Conservation (phyloP, 768 basidiomycete species). For the Tephrocybe rancida region DNA sequence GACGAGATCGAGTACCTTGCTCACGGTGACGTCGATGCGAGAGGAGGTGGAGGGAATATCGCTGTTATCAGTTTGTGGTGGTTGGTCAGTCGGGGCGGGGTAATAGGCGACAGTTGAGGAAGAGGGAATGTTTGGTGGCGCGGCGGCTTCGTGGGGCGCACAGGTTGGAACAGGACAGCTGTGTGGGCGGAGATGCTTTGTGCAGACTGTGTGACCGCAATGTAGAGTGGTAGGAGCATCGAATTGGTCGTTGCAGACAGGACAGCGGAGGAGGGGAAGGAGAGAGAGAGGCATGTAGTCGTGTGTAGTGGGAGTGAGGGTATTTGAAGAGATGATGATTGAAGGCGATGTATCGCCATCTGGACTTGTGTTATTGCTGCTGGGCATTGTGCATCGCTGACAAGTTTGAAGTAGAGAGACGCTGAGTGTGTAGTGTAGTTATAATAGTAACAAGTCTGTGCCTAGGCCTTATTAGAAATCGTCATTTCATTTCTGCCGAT, state of each 20-base stretch:
- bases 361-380: background rate
- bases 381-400: too few species aligned
- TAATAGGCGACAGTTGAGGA: constrained; percentile 35
- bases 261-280: constrained; percentile 39
- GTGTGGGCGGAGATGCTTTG: constrained; percentile 41
- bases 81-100: constrained; percentile 28
- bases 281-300: constrained; percentile 16
- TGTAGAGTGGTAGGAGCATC: constrained; percentile 66
- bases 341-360: too few species aligned
- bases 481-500: background rate
- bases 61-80: background rate
- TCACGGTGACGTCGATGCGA: constrained; percentile 55
- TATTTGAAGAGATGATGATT: too few species aligned
- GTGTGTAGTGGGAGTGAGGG: too few species aligned
- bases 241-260: constrained; percentile 59
- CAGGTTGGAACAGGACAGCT: constrained; percentile 37
- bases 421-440: too few species aligned
- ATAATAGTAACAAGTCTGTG: too few species aligned
- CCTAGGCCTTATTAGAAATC: too few species aligned
- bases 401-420: too few species aligned
- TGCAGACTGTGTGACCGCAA: constrained; percentile 86
- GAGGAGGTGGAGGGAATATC: constrained; percentile 16
- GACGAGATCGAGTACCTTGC: constrained; percentile 53
- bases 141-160: constrained; percentile 20
- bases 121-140: constrained; percentile 41